Evolutionary conservation across 192 early-diverging fungal species (phyloP).

Genomic region (Geranomyces michiganensis): DNA sequence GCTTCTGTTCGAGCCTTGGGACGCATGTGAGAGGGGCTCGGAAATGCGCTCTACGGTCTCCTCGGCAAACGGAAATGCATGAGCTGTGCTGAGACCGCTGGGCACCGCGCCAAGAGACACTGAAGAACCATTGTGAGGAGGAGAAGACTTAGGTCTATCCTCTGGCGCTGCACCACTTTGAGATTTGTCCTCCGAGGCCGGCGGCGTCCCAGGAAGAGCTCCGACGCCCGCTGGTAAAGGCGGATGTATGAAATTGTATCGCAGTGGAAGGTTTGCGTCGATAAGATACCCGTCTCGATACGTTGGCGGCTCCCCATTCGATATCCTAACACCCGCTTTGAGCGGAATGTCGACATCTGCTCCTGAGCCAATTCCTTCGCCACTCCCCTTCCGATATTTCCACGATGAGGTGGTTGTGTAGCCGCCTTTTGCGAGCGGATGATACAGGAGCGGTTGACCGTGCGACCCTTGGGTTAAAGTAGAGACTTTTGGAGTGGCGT

Average conservation of each 20-base stretch:
- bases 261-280: constrained; percentile 29
- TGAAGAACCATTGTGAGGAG: no score
- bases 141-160: no score
- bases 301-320: not conserved
- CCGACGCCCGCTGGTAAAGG: not conserved
- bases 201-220: not conserved
- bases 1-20: not conserved
- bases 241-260: constrained; percentile 25
- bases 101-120: not conserved
- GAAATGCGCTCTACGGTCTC: not conserved
- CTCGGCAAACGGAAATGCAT: constrained; percentile 13
- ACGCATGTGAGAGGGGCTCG: not conserved
- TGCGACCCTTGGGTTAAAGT: not conserved
- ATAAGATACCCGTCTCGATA: constrained; percentile 28
- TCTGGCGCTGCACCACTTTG: not conserved
- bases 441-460: not conserved
- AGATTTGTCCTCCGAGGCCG: not conserved
- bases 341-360: not conserved
- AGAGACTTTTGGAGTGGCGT: not conserved
- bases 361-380: not conserved
- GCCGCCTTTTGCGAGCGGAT: constrained; percentile 17
- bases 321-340: not conserved
- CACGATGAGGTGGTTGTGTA: constrained; percentile 18
- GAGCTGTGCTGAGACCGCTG: not conserved
- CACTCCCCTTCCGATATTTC: constrained; percentile 13